Base-by-base conservation (phyloP, 140 eudicot species). In the Anethum foeniculum region DNA sequence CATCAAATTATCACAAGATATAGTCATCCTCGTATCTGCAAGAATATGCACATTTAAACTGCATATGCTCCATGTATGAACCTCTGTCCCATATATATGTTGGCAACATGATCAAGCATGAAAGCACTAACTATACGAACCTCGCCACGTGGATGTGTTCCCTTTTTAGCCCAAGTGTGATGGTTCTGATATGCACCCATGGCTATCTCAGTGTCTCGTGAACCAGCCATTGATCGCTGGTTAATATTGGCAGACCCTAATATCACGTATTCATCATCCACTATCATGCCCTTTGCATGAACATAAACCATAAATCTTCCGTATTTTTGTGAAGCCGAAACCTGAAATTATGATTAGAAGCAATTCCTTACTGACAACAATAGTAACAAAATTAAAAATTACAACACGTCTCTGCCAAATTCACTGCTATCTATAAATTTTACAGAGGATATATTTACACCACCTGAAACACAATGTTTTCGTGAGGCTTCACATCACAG, bases 181-280 rank as follows among this genome's bases (percentile, higher is more conserved):
- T 90, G 86, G 79, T 93, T 93, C 52, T 94, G 98, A 82, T 92
- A 90, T 77, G 93, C 98, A 0, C 97, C 98, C 90, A 94, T 90
- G 6, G 98, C 98, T 58, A 94, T 94, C 85, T 94, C 98, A 1
- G 98, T 94, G 80, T 94, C 98, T 86, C 98, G 88, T 75, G 96
- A 85, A 81, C 98, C 98, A 69, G 96, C 98, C 98, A 94, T 88
- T 5, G 98, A 94, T 75, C 98, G 82, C 82, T 94, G 98, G 88
- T 94, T 94, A 71, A 94, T 92, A 76, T 94, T 94, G 76, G 98
- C 97, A 7, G 98, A 94, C 23, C 98, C 98, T 48, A 94, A 49
- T 39, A 94, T 87, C 19, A 92, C 93, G 71, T 94, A 94, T 67
- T 94, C 97, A 58, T 94, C 98, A 79, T 94, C 98, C 62, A 94